Evolutionary conservation across 257 asterid genomes (phyloP).

Genomic region (Gentiana straminea): DNA sequence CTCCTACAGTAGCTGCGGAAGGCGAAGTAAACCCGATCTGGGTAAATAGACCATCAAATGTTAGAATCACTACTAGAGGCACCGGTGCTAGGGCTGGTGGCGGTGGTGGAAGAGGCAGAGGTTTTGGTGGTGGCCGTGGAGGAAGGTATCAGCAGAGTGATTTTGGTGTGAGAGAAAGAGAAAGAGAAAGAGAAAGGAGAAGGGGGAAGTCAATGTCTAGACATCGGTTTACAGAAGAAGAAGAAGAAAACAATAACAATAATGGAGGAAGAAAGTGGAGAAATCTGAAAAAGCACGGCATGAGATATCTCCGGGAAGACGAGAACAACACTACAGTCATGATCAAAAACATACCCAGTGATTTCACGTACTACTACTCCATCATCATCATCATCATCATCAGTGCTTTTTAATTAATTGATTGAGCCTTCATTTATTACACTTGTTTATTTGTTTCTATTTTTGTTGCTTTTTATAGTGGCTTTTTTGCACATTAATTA

Average conservation of each 20-base stretch:
- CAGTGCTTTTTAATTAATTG: neutral
- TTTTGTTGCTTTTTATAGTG: neutral
- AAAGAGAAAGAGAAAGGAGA: neutral
- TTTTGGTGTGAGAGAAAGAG: neutral
- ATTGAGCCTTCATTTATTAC: neutral
- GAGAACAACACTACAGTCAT: slow-evolving; percentile 34
- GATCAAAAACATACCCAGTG: slow-evolving; percentile 59
- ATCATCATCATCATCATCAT: too few relatives aligned
- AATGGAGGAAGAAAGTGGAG: neutral
- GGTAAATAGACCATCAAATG: too few relatives aligned
- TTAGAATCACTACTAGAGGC: neutral
- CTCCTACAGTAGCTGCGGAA: neutral
- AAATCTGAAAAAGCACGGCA: slow-evolving; percentile 11
- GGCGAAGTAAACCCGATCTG: neutral
- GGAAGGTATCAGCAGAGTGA: neutral
- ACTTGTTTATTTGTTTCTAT: neutral
- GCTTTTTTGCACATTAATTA: too few relatives aligned
- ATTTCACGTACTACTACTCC: slow-evolving; percentile 26
- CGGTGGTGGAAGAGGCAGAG: slow-evolving; percentile 4
- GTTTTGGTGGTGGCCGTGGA: neutral
- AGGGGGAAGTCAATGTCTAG: neutral
- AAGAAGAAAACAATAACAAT: too few relatives aligned
- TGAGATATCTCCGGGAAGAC: slow-evolving; percentile 20
- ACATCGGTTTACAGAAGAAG: neutral
- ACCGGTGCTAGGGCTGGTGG: neutral